Conservation (phyloP, 176 grass and related monocot species). For the Phyllostachys edulis region DNA sequence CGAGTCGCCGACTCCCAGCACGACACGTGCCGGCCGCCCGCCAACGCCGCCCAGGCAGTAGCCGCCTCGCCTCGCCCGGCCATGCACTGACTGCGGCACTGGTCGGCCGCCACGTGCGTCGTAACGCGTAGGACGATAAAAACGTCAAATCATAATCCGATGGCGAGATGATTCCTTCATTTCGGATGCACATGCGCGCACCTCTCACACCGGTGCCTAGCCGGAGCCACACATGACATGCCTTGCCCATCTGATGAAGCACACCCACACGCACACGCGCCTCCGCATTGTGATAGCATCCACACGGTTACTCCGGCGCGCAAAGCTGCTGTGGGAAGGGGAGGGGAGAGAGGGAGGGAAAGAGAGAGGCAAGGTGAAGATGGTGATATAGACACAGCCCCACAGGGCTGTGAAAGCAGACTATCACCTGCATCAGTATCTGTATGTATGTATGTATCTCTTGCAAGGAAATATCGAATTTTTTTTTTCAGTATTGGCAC, state of each 20-base stretch:
- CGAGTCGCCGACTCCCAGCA: too few relatives aligned
- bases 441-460: background rate
- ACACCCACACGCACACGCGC: background rate
- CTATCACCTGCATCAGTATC: too few relatives aligned
- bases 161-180: background rate
- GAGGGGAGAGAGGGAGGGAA: background rate
- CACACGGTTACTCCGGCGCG: background rate
- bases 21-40: too few relatives aligned
- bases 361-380: background rate
- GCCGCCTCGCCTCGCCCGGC: too few relatives aligned
- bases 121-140: too few relatives aligned
- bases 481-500: too few relatives aligned
- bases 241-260: background rate
- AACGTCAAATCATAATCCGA: background rate
- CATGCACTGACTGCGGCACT: too few relatives aligned
- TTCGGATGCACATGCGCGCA: background rate
- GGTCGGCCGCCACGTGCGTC: too few relatives aligned
- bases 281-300: background rate
- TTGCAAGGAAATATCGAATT: too few relatives aligned
- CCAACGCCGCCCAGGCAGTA: too few relatives aligned
- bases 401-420: background rate
- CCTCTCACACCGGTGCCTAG: too few relatives aligned
- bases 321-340: background rate
- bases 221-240: background rate
- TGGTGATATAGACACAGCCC: background rate